Evolutionary conservation across 2,329 filamentous ascomycete genomes (phyloP).

Genomic region (Alternaria arborescens): DNA sequence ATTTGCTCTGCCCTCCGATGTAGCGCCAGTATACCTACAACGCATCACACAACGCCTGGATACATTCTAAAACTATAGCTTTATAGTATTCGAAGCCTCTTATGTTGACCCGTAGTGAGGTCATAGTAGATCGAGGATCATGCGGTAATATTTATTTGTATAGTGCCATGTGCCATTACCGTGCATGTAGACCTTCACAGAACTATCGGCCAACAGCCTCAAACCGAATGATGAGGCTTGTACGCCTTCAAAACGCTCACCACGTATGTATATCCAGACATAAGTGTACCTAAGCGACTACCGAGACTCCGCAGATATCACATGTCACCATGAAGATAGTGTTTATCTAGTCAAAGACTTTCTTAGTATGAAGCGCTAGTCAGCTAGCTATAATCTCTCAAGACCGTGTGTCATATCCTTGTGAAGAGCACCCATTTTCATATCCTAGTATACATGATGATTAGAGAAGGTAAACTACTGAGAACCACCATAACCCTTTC

Average conservation of each 20-base stretch:
- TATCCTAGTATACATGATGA: slow-evolving; percentile 1
- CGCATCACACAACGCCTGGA: neutral
- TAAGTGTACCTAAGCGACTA: neutral
- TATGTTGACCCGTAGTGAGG: neutral
- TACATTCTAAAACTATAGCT: neutral
- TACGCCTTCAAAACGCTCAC: neutral
- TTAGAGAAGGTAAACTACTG: neutral
- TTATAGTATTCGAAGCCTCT: neutral
- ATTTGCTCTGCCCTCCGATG: neutral
- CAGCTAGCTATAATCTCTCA: slow-evolving; percentile 13
- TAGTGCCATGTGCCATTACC: neutral
- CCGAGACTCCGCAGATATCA: neutral
- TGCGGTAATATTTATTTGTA: neutral
- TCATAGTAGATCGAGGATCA: neutral
- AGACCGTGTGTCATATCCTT: slow-evolving; percentile 5
- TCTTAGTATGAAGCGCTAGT: slow-evolving; percentile 15
- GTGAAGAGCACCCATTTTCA: slow-evolving; percentile 2
- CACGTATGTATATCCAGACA: neutral
- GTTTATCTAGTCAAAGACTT: neutral
- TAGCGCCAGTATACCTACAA: neutral
- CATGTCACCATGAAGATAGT: neutral
- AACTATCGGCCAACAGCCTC: neutral
- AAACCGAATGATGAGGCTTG: neutral
- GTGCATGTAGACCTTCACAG: neutral
- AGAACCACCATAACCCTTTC: neutral